Evolutionary conservation across 176 grass and related monocot species (phyloP), one percentile per base, ranked within the genome.

Genomic region (Zea luxurians): DNA sequence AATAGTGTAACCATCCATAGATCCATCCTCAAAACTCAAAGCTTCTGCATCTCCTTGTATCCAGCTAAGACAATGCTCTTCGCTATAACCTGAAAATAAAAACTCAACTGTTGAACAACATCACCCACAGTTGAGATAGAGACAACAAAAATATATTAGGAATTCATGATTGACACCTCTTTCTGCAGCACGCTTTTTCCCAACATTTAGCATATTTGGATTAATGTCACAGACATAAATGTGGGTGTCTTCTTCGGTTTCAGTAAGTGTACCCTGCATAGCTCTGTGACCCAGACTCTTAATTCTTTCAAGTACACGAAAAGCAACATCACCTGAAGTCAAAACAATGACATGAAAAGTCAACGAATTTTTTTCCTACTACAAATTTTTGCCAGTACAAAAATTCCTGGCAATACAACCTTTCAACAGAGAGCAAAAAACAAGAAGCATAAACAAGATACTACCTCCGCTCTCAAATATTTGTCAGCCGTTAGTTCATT

Each of bases 1-100:
- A 58, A 97, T 94, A 4, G 91, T 94, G 80, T 97, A 97, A 41
- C 85, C 91, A 92, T 97, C 91, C 95, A 97, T 94, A 62, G 89
- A 94, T 66, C 63, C 74, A 77, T 97, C 89, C 73, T 97, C 85
- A 59, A 97, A 97, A 90, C 68, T 90, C 77, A 94, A 86, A 77
- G 85, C 88, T 86, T 97, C 94, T 75, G 91, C 91, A 85, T 97
- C 91, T 83, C 89, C 95, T 67, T 90, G 77, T 37, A 97, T 79
- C 95, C 95, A 97, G 71, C 81, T 78, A 78, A 97, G 91, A 52
- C 83, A 90, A 21, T 68, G 66, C 15, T 90, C 85, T 65, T 88
- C 77, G 0, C 37, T 82, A 59, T 87, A 86, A 12, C 91, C 90
- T 93, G 70, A 42, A 82, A 63, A 58, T 20, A 63, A 48, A 82